phyloP scores from a whole-genome alignment of 2,329 filamentous ascomycete species.

The Fusarium algeriense region DNA sequence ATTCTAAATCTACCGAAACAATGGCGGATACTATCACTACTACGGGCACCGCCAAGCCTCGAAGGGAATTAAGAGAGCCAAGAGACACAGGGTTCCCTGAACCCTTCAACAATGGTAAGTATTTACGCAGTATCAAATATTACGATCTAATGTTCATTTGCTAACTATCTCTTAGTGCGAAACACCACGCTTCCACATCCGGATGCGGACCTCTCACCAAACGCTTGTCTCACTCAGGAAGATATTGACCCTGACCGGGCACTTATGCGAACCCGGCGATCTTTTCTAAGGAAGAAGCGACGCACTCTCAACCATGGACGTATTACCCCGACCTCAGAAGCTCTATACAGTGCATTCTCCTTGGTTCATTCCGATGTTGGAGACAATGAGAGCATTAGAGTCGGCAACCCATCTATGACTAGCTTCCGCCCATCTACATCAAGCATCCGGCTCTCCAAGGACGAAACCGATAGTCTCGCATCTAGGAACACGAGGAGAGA shows the following conservation, averaged over 20 bases:
- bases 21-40: constrained; percentile 47
- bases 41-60: constrained; percentile 41
- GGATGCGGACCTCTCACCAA: constrained; percentile 68
- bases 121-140: too few relatives aligned
- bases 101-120: constrained; percentile 61
- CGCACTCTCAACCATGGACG: constrained; percentile 60
- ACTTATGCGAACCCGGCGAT: constrained; percentile 59
- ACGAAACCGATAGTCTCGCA: constrained; percentile 55
- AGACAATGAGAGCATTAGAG: constrained; percentile 40
- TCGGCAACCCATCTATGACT: constrained; percentile 44
- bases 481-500: constrained; percentile 43
- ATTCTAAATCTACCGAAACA: constrained; percentile 42
- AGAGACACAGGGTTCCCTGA: constrained; percentile 66
- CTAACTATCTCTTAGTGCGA: constrained; percentile 52
- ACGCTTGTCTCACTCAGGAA: constrained; percentile 68
- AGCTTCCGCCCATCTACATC: constrained; percentile 51
- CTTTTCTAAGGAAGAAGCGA: constrained; percentile 61
- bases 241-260: constrained; percentile 62
- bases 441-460: constrained; percentile 52
- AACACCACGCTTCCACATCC: constrained; percentile 74
- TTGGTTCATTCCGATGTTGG: constrained; percentile 46
- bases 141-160: not conserved
- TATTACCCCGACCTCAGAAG: constrained; percentile 54
- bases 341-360: constrained; percentile 51
- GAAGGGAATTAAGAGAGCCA: constrained; percentile 47